A percentile compares a stretch with the other conserved stretches of the same genome.
These are phyloP conservation scores for Cylindricascospora bacillispora DNA, from an alignment of 1,139 yeast species.

Conservation along the genomic window DNA sequence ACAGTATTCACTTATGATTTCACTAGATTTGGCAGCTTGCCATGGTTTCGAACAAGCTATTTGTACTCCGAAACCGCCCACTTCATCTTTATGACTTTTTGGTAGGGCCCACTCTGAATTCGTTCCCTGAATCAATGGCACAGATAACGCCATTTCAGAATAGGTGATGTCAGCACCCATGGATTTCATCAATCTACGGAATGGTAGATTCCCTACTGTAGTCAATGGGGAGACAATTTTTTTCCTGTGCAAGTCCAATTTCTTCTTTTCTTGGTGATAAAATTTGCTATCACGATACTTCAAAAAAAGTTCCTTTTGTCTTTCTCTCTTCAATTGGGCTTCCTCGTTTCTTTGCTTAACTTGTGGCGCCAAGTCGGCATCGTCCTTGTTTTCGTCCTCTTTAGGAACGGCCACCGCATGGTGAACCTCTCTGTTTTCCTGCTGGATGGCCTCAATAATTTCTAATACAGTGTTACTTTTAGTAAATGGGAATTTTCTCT, in stretches of 20 bases:
- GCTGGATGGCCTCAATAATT: constrained; percentile 41
- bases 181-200: constrained; percentile 80
- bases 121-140: constrained; percentile 79
- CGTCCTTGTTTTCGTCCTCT: constrained; percentile 14
- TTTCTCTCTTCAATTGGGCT: constrained; percentile 26
- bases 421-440: constrained; percentile 26
- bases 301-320: constrained; percentile 28
- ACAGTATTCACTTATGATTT: constrained; percentile 38
- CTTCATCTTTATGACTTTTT: constrained; percentile 71
- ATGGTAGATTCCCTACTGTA: constrained; percentile 94
- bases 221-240: constrained; percentile 92
- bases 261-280: constrained; percentile 70
- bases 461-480: constrained; percentile 43
- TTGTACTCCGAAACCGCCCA: constrained; percentile 88
- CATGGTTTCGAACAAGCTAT: constrained; percentile 85
- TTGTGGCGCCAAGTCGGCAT: constrained; percentile 16
- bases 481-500: constrained; percentile 46
- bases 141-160: constrained; percentile 81
- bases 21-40: constrained; percentile 90
- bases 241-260: constrained; percentile 51
- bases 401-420: constrained; percentile 7
- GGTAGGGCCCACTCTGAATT: constrained; percentile 97
- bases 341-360: constrained; percentile 17
- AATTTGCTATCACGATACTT: constrained; percentile 67
- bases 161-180: constrained; percentile 90